phyloP scores from a whole-genome alignment of 768 basidiomycete genomes.

The Termitomyces sp. region DNA sequence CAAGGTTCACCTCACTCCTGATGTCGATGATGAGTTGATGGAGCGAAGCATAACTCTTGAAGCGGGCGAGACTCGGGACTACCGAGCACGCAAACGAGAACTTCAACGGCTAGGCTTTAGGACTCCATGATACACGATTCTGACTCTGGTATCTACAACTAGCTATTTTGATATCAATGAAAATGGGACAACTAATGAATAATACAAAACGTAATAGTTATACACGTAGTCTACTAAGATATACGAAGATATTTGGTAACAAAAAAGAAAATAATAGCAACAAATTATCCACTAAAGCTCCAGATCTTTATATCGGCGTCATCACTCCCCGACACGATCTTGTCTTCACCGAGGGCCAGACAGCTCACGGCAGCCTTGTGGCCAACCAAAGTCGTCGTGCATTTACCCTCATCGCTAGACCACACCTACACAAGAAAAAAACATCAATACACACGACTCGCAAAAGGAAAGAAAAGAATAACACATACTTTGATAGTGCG shows the following conservation, averaged over 20 bases:
- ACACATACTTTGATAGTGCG: slow-evolving; percentile 87
- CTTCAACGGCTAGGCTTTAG: slow-evolving; percentile 9
- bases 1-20: background rate
- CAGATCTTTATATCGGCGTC: slow-evolving; percentile 86
- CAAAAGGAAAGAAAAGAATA: background rate
- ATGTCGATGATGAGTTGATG: slow-evolving; percentile 27
- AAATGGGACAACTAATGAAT: background rate
- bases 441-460: background rate
- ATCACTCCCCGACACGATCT: slow-evolving; percentile 95
- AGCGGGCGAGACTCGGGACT: slow-evolving; percentile 21
- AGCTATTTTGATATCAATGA: background rate
- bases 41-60: slow-evolving; percentile 25
- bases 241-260: background rate
- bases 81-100: slow-evolving; percentile 15
- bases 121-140: background rate
- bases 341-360: slow-evolving; percentile 86
- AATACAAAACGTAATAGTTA: background rate
- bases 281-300: slow-evolving; percentile 48
- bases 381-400: slow-evolving; percentile 85
- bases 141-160: background rate
- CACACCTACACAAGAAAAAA: slow-evolving; percentile 60
- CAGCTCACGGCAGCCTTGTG: slow-evolving; percentile 94
- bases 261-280: slow-evolving; percentile 1
- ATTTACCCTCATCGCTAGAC: slow-evolving; percentile 85
- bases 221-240: background rate